Percentiles rank a stretch among this genome's conserved stretches.
These are phyloP conservation scores for Coniferiporia sulphurascens DNA, from an alignment of 1,284 basidiomycete species.

Conservation along the genomic window DNA sequence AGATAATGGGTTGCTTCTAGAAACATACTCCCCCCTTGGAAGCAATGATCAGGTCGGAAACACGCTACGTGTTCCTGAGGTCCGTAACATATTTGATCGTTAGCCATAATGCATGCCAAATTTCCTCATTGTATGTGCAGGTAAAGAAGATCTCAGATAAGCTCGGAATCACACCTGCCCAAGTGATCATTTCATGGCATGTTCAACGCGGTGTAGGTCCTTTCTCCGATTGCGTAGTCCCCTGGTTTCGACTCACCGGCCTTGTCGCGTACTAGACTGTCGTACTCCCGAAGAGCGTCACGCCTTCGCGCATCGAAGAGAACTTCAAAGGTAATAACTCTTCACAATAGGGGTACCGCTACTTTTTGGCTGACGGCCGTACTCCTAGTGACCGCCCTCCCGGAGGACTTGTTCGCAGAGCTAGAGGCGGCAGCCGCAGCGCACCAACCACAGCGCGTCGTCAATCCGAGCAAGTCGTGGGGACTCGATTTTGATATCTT, in stretches of 20 bases:
- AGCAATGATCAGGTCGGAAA: slow-evolving; percentile 53
- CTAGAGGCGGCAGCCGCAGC: slow-evolving; percentile 56
- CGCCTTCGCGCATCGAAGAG: slow-evolving; percentile 61
- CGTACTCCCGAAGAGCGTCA: slow-evolving; percentile 78
- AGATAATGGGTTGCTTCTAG: slow-evolving; percentile 59
- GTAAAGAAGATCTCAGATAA: slow-evolving; percentile 57
- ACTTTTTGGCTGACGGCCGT: slow-evolving; percentile 1
- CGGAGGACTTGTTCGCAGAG: slow-evolving; percentile 48
- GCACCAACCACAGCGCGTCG: slow-evolving; percentile 48
- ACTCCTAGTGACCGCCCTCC: slow-evolving; percentile 45
- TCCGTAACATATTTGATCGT: slow-evolving; percentile 22
- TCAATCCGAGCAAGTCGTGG: slow-evolving; percentile 61
- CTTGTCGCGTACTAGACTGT: slow-evolving; percentile 40
- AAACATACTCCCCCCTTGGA: slow-evolving; percentile 80
- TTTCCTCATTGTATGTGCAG: slow-evolving; percentile 23
- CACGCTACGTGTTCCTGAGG: slow-evolving; percentile 50
- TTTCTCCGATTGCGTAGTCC: not conserved
- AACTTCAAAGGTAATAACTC: slow-evolving; percentile 54
- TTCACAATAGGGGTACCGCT: not conserved
- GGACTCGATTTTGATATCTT: slow-evolving; percentile 60
- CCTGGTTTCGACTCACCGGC: not conserved
- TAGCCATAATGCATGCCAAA: slow-evolving; percentile 16
- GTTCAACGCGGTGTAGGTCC: slow-evolving; percentile 66
- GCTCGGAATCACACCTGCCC: slow-evolving; percentile 71
- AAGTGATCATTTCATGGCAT: slow-evolving; percentile 77